Evolutionary conservation across 2,329 filamentous ascomycete genomes (phyloP), one percentile per base, ranked within the genome.

Genomic region (Diaporthe longicolla): DNA sequence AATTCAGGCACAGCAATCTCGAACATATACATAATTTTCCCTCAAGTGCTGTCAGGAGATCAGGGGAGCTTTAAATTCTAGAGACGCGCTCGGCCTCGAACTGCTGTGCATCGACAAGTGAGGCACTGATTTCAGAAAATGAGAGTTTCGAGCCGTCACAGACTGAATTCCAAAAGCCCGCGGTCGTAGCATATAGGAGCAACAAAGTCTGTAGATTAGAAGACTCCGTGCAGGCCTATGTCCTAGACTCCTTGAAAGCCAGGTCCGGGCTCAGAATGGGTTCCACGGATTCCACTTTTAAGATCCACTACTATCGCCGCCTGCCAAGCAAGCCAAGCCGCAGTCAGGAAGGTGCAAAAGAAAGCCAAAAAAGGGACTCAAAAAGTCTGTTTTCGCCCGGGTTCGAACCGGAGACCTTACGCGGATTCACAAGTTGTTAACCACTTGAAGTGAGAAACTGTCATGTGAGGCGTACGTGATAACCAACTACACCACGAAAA

Each of bases 351-450:
- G 7, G 10, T 32, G 29, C 29, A 32, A 32, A 32, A 32, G 29
- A 32, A 19, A 19, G 52, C 24, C 29, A 19, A 32, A 55, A 10
- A 19, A n/a, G n/a, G 26, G 10, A 4, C 3, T 9, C 26, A 32
- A 54, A 40, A 52, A 52, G 24, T n/a, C 0, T 70, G 66, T 24
- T 45, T 58, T 19, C 24, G 52, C 19, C 52, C 66, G 66, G 66
- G 66, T 19, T 70, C 66, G 66, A 70, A 70, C 66, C 66, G 66
- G 52, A 19, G 66, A 70, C 66, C 66, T 70, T 70, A 58, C 50
- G 37, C 45, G 66, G 32, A 37, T 37, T 37, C 35, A 37, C 35
- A 11, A 4, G 3, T 13, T 37, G 11, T 37, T 37, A 32, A 32
- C 3, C 35, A 37, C 35, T 37, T 13, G 11, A 13, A 13, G 35